Evolutionary conservation across 106 monocot species (phyloP), one percentile per base, ranked within the genome.

Genomic region (Acorus gramineus): DNA sequence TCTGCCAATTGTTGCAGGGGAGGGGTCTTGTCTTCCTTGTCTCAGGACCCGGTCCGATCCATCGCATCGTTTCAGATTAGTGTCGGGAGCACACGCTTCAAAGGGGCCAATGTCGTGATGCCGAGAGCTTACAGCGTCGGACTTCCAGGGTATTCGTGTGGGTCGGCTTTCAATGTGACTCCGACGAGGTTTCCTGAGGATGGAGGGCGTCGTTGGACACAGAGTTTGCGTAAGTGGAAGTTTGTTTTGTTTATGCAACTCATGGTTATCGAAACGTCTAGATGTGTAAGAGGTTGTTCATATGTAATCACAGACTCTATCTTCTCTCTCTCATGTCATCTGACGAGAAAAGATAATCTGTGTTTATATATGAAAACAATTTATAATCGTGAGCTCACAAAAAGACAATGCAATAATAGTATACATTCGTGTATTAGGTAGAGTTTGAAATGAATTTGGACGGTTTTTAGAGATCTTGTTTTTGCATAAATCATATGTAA

Each of bases 1-100:
- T 69, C 64, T 3, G 42, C 47, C 7, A 94, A 90, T 68, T 94
- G 94, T 69, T 90, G 94, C 73, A 76, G 77, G 59, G 86, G 84
- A 13, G 94, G 89, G 0, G 79, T 84, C 6, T 14, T 94, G 44
- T 76, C 89, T 0, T 86, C 94, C 3, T 14, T 69, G 62, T 52
- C 48, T 13, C 94, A 94, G 50, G 66, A 82, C 10, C 67, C 53
- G 0, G 42, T 63, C 13, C 78, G 53, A 55, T 63, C 59, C 6
- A 4, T 50, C 8, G 47, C 86, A 9, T 62, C 84, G 42, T 94
- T 94, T 64, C 79, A 83, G 50, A 73, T 93, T 64, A 45, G 7
- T 6, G 78, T 93, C 0, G 81, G 82, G 14, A 53, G 49, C 43
- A 10, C 42, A 2, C 7, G 58, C 42, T 75, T 72, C 43, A 65